Evolutionary conservation across 768 basidiomycete species (phyloP), one percentile per base, ranked within the genome.

Genomic region (Russula ochroleuca): DNA sequence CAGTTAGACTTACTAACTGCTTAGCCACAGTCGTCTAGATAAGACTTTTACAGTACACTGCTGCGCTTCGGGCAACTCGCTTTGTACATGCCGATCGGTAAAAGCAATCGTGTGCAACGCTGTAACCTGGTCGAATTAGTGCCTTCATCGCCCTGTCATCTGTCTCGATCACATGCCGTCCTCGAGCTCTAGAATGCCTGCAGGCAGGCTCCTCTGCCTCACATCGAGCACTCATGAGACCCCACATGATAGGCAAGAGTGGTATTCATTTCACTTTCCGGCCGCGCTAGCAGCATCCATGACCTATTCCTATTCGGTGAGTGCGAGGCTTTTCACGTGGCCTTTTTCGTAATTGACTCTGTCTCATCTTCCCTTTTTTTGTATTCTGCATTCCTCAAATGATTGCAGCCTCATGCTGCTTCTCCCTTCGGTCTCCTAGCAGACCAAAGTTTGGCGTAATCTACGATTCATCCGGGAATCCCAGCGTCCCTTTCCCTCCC

Each of bases 221-320:
- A 49, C 49, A 51, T 38, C 38, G 25, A 55, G 48, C 48, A 65
- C 53, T 43, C 64, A 65, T 60, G 59, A 54, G 64, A 65, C 64
- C 59, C 43, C 53, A 57, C 64, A 61, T 61, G 64, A 61, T 47
- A 33, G 53, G 48, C 25, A 60, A 45, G 59, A 56, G 40, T 54
- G 47, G 47, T 13, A 41, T 61, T 64, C 48, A 56, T 65, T 56
- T 64, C 38, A 49, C 21, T 14, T n/a, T 28, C 48, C n/a, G 25
- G 64, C 64, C 64, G 64, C 64, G 64, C 31, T 65, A 65, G 52
- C 59, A 61, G 64, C 64, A 57, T 51, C 23, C 28, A 51, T 33
- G 11, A 35, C 17, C 40, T 23, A 57, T 57, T 57, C 17, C 40
- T 23, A 57, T 57, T 57, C 59, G 15, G 40, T 25, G n/a, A 43